Evolutionary conservation across 208 protist species (phyloP).

Genomic region (Leishmania guyanensis): DNA sequence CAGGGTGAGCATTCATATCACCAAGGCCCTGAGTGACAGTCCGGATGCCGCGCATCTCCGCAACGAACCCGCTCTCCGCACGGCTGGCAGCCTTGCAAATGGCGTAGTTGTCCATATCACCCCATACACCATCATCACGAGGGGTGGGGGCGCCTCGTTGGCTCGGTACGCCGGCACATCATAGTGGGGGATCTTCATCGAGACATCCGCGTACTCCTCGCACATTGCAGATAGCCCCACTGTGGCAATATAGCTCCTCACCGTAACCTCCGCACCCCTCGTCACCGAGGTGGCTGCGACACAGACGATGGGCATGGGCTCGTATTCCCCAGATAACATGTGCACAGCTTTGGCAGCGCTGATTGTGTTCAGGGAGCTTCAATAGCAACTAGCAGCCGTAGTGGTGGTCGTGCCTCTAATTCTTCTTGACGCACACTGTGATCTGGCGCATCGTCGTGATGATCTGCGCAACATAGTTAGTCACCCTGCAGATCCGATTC

Average conservation of each 20-base stretch:
- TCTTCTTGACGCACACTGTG: slow-evolving; percentile 26
- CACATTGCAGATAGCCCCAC: slow-evolving; percentile 37
- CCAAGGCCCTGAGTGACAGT: slow-evolving; percentile 53
- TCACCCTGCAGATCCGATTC: slow-evolving; percentile 45
- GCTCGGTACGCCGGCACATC: slow-evolving; percentile 33
- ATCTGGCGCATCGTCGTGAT: slow-evolving; percentile 43
- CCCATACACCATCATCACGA: slow-evolving; percentile 36
- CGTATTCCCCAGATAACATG: slow-evolving; percentile 56
- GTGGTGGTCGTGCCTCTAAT: slow-evolving; percentile 19
- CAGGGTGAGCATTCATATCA: slow-evolving; percentile 41
- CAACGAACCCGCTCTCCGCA: slow-evolving; percentile 60
- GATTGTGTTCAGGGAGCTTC: slow-evolving; percentile 40
- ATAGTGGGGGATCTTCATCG: slow-evolving; percentile 26
- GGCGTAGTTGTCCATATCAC: slow-evolving; percentile 7
- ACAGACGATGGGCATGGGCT: slow-evolving; percentile 35
- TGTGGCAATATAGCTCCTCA: slow-evolving; percentile 44
- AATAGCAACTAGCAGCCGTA: slow-evolving; percentile 37
- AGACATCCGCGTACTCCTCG: slow-evolving; percentile 39
- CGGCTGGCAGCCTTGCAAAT: slow-evolving; percentile 30
- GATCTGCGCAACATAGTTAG: slow-evolving; percentile 45
- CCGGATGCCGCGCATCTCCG: slow-evolving; percentile 38
- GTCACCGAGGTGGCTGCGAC: slow-evolving; percentile 28
- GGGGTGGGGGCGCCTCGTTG: slow-evolving; percentile 36
- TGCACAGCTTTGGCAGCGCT: slow-evolving; percentile 49
- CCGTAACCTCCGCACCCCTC: slow-evolving; percentile 25